A percentile compares a stretch with the other conserved stretches of the same genome.
These are phyloP conservation scores for Aaosphaeria arxii DNA, from an alignment of 2,329 filamentous ascomycete species.

Conservation along the genomic window DNA sequence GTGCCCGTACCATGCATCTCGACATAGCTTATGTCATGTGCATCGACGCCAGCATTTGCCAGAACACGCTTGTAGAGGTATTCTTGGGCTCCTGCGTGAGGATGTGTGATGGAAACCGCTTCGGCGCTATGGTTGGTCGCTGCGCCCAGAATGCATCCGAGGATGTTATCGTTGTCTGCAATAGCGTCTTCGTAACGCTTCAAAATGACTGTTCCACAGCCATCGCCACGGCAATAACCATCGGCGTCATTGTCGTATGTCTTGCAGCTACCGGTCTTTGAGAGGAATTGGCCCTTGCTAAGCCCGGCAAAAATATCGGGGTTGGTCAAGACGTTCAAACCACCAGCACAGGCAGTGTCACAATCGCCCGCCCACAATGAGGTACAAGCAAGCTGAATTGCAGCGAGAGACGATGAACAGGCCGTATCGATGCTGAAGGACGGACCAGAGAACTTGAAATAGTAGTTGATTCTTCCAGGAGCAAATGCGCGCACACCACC, in stretches of 20 bases:
- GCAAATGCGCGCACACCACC: conserved; percentile 61
- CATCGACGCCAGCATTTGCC: conserved; percentile 69
- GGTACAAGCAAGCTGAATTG: conserved; percentile 69
- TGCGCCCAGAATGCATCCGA: conserved; percentile 73
- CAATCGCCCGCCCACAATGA: conserved; percentile 73
- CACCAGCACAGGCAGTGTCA: conserved; percentile 77
- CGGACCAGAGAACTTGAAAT: conserved; percentile 73
- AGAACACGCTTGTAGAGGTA: conserved; percentile 68
- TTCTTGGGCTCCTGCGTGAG: conserved; percentile 74
- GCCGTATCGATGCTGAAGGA: conserved; percentile 74
- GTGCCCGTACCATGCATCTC: conserved; percentile 91
- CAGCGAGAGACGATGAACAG: conserved; percentile 71
- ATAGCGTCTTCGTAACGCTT: conserved; percentile 79
- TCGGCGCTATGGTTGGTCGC: conserved; percentile 81
- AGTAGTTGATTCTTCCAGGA: conserved; percentile 69
- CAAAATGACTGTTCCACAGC: conserved; percentile 69
- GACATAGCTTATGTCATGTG: conserved; percentile 75
- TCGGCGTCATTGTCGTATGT: conserved; percentile 79
- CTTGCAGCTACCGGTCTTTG: conserved; percentile 72
- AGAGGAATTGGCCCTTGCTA: conserved; percentile 74
- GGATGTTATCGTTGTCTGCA: conserved; percentile 66
- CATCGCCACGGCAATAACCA: conserved; percentile 79
- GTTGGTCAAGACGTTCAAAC: conserved; percentile 75
- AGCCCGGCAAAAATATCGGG: conserved; percentile 76
- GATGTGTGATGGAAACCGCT: conserved; percentile 79